Evolutionary conservation across 2,329 filamentous ascomycete species (phyloP).

Genomic region (Claviceps sp.): DNA sequence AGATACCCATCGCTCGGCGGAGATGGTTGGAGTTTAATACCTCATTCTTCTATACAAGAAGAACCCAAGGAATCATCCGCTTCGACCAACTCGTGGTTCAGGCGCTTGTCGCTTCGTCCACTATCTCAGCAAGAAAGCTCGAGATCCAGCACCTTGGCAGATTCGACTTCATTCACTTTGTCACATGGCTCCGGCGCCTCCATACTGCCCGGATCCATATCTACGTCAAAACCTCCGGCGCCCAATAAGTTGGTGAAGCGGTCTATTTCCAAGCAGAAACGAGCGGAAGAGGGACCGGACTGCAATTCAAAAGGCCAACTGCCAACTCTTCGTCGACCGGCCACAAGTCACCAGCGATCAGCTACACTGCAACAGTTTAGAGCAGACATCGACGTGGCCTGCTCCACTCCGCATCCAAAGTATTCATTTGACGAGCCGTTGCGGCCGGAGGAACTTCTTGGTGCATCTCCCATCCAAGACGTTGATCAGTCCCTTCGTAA

Average conservation of each 20-base stretch:
- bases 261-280: conserved; percentile 38
- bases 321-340: conserved; percentile 55
- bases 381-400: conserved; percentile 15
- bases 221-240: conserved; percentile 31
- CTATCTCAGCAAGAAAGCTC: conserved; percentile 50
- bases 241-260: conserved; percentile 73
- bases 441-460: conserved; percentile 16
- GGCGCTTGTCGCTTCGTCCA: conserved; percentile 54
- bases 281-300: conserved; percentile 25
- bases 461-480: conserved; percentile 13
- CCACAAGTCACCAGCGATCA: conserved; percentile 67
- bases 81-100: conserved; percentile 58
- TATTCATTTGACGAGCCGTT: conserved; percentile 24
- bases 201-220: conserved; percentile 34
- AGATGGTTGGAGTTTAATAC: neutral
- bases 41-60: conserved; percentile 22
- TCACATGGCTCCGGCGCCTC: conserved; percentile 55
- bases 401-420: conserved; percentile 14
- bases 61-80: conserved; percentile 42
- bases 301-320: conserved; percentile 46
- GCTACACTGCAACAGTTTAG: conserved; percentile 49
- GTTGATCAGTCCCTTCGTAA: conserved; percentile 6
- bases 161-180: conserved; percentile 51
- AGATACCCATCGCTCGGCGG: conserved; percentile 29
- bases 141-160: conserved; percentile 50